These are phyloP conservation scores for Syncephalis plumigaleata DNA, from an alignment of 371 early-diverging fungal genomes.

Conservation along the genomic window DNA sequence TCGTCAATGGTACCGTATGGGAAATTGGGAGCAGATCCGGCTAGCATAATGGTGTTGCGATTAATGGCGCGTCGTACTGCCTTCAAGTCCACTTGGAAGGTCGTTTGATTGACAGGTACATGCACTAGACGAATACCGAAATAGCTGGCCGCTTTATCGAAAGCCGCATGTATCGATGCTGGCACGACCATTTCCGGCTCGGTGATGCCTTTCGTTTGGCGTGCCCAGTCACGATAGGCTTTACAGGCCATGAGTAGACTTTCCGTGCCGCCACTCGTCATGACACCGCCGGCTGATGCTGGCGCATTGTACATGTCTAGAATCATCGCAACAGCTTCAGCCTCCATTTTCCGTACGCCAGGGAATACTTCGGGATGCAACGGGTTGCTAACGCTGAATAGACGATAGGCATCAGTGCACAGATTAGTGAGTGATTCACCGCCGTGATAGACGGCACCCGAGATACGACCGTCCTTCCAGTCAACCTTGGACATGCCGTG, in stretches of 20 bases:
- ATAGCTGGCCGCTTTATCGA: constrained; percentile 87
- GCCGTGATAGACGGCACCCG: constrained; percentile 87
- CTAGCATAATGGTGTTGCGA: constrained; percentile 81
- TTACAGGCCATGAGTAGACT: constrained; percentile 87
- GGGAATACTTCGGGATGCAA: constrained; percentile 94
- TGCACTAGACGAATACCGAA: constrained; percentile 75
- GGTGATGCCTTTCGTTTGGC: constrained; percentile 48
- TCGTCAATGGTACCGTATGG: constrained; percentile 92
- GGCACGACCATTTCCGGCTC: constrained; percentile 89
- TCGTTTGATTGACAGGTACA: constrained; percentile 65
- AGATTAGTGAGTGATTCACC: constrained; percentile 58
- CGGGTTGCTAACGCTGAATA: constrained; percentile 74
- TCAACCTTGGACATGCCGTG: constrained; percentile 24
- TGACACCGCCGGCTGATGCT: constrained; percentile 47
- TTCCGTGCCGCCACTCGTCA: constrained; percentile 93
- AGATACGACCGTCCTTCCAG: constrained; percentile 75
- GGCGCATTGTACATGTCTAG: constrained; percentile 72
- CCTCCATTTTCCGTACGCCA: constrained; percentile 87
- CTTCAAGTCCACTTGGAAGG: constrained; percentile 54
- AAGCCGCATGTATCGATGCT: constrained; percentile 84
- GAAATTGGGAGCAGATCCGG: constrained; percentile 82
- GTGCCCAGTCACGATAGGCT: constrained; percentile 68
- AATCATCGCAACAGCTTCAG: constrained; percentile 85
- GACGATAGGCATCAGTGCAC: constrained; percentile 64
- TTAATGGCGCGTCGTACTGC: constrained; percentile 65